These are phyloP conservation scores for Phyllostachys edulis DNA, from an alignment of 176 grass and related monocot species.

Conservation along the genomic window DNA sequence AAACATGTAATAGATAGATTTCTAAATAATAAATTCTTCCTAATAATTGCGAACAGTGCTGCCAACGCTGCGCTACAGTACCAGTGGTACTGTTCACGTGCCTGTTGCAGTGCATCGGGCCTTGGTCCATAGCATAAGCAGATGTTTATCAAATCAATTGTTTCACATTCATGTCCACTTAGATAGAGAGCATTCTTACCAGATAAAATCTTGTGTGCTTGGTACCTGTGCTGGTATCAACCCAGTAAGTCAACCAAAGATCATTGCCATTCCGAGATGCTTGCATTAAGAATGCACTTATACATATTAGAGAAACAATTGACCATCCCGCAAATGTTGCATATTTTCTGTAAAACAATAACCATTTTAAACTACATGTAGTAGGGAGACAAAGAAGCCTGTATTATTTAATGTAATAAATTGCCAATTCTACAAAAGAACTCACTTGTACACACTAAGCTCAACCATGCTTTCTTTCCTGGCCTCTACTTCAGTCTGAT, in stretches of 20 bases:
- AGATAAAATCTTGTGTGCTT: conserved; percentile 72
- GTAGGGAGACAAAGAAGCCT: conserved; percentile 13
- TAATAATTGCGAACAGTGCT: too few relatives aligned
- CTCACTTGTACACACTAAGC: conserved; percentile 82
- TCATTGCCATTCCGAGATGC: conserved; percentile 96
- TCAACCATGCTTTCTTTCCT: conserved; percentile 92
- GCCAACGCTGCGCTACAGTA: too few relatives aligned
- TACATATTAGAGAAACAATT: conserved; percentile 65
- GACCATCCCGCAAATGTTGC: conserved; percentile 59
- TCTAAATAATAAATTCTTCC: too few relatives aligned
- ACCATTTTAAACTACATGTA: background rate
- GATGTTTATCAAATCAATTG: conserved; percentile 1
- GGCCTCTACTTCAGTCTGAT: conserved; percentile 52
- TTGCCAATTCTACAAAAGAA: conserved; percentile 15
- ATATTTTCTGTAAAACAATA: conserved; percentile 71
- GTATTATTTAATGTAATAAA: conserved; percentile 6
- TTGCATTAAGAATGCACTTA: conserved; percentile 88
- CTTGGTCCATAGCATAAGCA: background rate
- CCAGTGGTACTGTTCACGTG: too few relatives aligned
- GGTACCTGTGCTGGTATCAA: conserved; percentile 60
- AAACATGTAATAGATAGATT: too few relatives aligned
- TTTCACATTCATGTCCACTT: conserved; percentile 8
- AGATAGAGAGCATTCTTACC: conserved; percentile 49
- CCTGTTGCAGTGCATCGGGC: too few relatives aligned
- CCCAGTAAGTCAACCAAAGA: conserved; percentile 96